Conservation (phyloP, 441 rosid genomes). For the Syzygium malaccense region DNA sequence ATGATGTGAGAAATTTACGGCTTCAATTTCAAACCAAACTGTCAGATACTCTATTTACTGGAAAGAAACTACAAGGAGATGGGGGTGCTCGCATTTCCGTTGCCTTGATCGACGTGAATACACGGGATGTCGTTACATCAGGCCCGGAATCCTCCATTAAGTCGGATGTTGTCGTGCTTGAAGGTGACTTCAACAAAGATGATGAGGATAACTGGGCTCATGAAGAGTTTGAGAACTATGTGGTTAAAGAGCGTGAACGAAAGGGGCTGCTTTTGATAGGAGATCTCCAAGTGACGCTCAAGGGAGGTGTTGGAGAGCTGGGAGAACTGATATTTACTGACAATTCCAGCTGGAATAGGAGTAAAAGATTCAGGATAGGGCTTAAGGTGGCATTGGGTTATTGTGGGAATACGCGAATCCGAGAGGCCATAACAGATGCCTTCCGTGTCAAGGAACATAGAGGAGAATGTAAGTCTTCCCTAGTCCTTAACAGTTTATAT, state of each 20-base stretch:
- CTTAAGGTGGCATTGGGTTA: not conserved
- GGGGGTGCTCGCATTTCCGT: not conserved
- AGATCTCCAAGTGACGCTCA: not conserved
- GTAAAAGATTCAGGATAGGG: not conserved
- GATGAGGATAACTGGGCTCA: not conserved
- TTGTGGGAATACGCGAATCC: not conserved
- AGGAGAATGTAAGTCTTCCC: not conserved
- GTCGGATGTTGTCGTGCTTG: not conserved
- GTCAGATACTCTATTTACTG: not conserved
- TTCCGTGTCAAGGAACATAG: not conserved
- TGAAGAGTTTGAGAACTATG: not conserved
- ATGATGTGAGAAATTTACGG: not conserved
- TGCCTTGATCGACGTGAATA: not conserved
- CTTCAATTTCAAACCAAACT: not conserved
- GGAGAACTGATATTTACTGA: not conserved
- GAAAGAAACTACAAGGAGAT: not conserved
- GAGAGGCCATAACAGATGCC: not conserved
- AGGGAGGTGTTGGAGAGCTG: not conserved
- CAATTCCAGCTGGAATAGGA: not conserved
- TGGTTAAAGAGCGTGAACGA: not conserved
- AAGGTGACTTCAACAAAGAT: not conserved
- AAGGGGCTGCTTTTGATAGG: not conserved
- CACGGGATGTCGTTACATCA: not conserved
- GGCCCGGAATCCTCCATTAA: not conserved
- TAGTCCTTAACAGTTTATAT: fast-evolving